Conservation (phyloP, 306 rosid genomes). For the Elaeagnus macrophylla region DNA sequence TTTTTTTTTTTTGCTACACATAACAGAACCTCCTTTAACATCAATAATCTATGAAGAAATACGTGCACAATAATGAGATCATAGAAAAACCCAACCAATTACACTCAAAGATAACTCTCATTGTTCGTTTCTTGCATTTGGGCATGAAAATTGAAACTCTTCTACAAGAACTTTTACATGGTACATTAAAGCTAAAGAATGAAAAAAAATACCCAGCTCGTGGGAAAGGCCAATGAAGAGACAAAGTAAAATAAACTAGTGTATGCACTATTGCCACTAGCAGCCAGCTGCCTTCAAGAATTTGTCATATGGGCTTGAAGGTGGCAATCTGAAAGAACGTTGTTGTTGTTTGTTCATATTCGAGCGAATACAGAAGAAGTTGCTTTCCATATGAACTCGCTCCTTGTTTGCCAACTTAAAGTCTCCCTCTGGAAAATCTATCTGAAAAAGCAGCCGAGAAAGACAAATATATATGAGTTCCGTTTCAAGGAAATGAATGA, state of each 20-base stretch:
- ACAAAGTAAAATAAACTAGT: not conserved
- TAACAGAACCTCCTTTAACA: too few relatives aligned
- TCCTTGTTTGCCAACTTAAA: conserved; percentile 33
- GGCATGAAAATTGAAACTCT: conserved; percentile 10
- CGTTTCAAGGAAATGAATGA: not conserved
- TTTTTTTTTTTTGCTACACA: too few relatives aligned
- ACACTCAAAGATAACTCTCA: not conserved
- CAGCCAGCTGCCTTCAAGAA: conserved; percentile 92
- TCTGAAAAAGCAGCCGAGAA: conserved; percentile 31
- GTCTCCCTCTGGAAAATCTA: conserved; percentile 41
- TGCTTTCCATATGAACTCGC: conserved; percentile 36
- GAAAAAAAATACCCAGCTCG: conserved; percentile 24
- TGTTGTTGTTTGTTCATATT: conserved; percentile 43
- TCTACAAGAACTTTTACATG: conserved; percentile 16
- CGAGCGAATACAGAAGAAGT: conserved; percentile 35
- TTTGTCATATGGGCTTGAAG: conserved; percentile 84
- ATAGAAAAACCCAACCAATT: not conserved
- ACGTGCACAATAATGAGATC: not conserved
- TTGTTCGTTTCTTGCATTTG: conserved; percentile 4
- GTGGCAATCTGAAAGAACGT: conserved; percentile 60
- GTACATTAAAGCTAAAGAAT: conserved; percentile 25
- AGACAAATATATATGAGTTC: not conserved
- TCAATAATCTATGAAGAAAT: too few relatives aligned
- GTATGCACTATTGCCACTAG: conserved; percentile 21
- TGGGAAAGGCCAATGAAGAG: not conserved